Conservation (phyloP, 306 rosid species). For the Cucumis sativus region DNA sequence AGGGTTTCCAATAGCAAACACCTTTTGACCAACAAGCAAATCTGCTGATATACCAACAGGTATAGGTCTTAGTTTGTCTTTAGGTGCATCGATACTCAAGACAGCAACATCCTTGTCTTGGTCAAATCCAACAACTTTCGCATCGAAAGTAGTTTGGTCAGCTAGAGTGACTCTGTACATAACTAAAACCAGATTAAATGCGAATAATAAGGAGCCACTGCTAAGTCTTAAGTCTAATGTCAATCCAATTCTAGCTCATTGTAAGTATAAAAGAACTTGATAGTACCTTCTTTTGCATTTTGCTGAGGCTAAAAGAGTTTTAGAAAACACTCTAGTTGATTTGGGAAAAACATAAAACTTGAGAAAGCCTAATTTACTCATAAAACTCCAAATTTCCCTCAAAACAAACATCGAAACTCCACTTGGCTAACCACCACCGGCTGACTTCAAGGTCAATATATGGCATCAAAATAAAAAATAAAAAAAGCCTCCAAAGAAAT, state of each 20-base stretch:
- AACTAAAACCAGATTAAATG: slow-evolving; percentile 32
- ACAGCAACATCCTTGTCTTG: slow-evolving; percentile 99
- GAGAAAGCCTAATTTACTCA: background rate
- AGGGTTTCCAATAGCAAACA: slow-evolving; percentile 93
- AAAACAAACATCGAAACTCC: background rate
- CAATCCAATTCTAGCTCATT: background rate
- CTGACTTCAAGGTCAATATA: background rate
- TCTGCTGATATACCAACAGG: slow-evolving; percentile 83
- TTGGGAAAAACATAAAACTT: background rate
- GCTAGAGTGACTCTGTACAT: slow-evolving; percentile 86
- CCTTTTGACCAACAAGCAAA: slow-evolving; percentile 98
- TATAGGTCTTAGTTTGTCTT: slow-evolving; percentile 76
- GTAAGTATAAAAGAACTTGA: background rate
- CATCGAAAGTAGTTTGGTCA: slow-evolving; percentile 85
- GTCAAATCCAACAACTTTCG: slow-evolving; percentile 88
- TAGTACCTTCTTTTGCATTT: background rate
- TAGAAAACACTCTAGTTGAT: background rate
- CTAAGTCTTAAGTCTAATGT: background rate
- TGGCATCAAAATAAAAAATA: background rate
- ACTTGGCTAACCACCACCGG: background rate
- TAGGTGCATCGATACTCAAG: slow-evolving; percentile 73
- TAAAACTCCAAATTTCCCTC: background rate
- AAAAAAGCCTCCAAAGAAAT: background rate
- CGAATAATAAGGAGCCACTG: slow-evolving; percentile 1
- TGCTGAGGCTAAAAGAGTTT: background rate